Evolutionary conservation across 306 rosid genomes (phyloP).

Genomic region (Sicyos baderoa): DNA sequence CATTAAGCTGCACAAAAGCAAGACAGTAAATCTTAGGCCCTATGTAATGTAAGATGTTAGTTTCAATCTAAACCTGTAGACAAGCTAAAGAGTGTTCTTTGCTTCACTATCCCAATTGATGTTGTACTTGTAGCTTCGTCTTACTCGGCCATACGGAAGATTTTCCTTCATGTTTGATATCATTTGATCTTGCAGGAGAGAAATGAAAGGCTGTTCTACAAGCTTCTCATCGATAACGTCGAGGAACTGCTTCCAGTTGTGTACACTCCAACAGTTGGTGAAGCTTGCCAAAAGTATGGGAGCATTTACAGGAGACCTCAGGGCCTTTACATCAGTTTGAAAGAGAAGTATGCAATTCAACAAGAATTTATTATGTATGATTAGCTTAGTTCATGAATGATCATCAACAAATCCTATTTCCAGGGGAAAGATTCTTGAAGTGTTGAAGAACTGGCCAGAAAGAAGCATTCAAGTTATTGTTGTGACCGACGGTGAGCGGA

Average conservation of each 20-base stretch:
- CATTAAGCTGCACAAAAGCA: background rate
- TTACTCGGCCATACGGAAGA: background rate
- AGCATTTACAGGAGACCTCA: slow-evolving; percentile 86
- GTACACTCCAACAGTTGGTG: slow-evolving; percentile 94
- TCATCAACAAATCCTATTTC: slow-evolving; percentile 15
- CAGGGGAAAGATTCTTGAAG: slow-evolving; percentile 94
- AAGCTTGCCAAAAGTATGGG: slow-evolving; percentile 97
- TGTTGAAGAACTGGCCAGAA: slow-evolving; percentile 87
- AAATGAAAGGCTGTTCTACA: slow-evolving; percentile 87
- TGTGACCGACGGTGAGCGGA: slow-evolving; percentile 96
- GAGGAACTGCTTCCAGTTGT: slow-evolving; percentile 93
- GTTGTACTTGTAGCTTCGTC: background rate
- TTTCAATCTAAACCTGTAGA: background rate
- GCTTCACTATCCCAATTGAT: too few species aligned
- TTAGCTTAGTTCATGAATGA: slow-evolving; percentile 6
- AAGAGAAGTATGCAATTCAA: slow-evolving; percentile 53
- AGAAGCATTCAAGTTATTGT: slow-evolving; percentile 84
- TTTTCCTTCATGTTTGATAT: slow-evolving; percentile 20
- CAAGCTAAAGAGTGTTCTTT: too few species aligned
- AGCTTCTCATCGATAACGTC: slow-evolving; percentile 73
- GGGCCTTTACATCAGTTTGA: slow-evolving; percentile 89
- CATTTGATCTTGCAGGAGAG: slow-evolving; percentile 57
- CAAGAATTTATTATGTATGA: background rate
- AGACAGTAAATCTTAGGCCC: background rate
- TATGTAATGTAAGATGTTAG: background rate